Evolutionary conservation across 805 yeast genomes (phyloP).

Genomic region (Ogataea nakhonphanomensis): DNA sequence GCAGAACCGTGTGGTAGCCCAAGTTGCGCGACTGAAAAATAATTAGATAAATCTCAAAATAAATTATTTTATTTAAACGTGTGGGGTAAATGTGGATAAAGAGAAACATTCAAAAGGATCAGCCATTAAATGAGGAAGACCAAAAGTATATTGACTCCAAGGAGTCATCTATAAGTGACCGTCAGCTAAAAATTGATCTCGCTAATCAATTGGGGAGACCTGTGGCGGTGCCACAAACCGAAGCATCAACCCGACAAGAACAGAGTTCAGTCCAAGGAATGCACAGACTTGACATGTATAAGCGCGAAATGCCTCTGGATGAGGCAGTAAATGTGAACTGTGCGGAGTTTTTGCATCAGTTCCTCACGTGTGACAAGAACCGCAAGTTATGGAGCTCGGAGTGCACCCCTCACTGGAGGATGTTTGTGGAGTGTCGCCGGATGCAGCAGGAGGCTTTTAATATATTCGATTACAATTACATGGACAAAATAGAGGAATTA

Average conservation of each 20-base stretch:
- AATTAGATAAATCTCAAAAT: not conserved
- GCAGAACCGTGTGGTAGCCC: slow-evolving; percentile 4
- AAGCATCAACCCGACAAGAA: not conserved
- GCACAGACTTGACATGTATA: slow-evolving; percentile 25
- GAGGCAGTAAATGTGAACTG: slow-evolving; percentile 34
- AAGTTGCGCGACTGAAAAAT: slow-evolving; percentile 2
- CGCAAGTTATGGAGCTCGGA: slow-evolving; percentile 23
- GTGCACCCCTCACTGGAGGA: slow-evolving; percentile 27
- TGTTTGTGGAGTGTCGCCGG: slow-evolving; percentile 30
- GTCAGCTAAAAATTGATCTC: slow-evolving; percentile 30
- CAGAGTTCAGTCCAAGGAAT: not conserved
- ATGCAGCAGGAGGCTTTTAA: slow-evolving; percentile 32
- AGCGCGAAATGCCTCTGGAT: slow-evolving; percentile 25
- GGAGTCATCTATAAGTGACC: slow-evolving; percentile 28
- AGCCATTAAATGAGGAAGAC: slow-evolving; percentile 25
- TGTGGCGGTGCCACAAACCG: too few species aligned
- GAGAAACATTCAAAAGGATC: slow-evolving; percentile 2
- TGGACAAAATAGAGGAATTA: slow-evolving; percentile 29
- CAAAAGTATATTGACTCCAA: slow-evolving; percentile 24
- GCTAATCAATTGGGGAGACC: slow-evolving; percentile 8
- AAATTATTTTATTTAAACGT: not conserved
- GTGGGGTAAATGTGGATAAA: slow-evolving; percentile 11
- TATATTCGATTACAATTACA: slow-evolving; percentile 31
- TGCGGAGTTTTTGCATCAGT: slow-evolving; percentile 31
- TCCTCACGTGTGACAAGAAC: slow-evolving; percentile 26